These are phyloP conservation scores for Psilocybe subaeruginosa DNA, from an alignment of 768 basidiomycete genomes.

Conservation along the genomic window DNA sequence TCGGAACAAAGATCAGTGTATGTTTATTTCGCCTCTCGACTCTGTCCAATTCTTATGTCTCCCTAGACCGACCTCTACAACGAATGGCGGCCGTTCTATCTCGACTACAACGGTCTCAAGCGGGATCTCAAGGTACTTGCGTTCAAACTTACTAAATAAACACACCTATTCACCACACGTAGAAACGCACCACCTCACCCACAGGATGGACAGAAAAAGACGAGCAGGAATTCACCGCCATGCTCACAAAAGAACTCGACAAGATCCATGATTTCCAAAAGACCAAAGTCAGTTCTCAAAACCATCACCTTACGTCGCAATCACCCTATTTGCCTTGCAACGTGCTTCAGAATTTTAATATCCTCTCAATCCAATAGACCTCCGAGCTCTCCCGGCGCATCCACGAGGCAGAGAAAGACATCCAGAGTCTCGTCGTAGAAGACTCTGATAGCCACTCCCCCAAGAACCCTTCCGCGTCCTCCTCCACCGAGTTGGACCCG, in stretches of 20 bases:
- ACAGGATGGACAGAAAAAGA: constrained; percentile 73
- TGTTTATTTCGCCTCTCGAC: constrained; percentile 18
- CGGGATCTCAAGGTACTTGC: constrained; percentile 80
- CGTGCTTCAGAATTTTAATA: background rate
- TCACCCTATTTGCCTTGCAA: background rate
- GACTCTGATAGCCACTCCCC: constrained; percentile 34
- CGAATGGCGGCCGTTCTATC: constrained; percentile 91
- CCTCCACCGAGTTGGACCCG: constrained; percentile 41
- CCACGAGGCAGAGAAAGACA: constrained; percentile 78
- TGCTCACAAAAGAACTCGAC: constrained; percentile 86
- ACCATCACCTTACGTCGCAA: background rate
- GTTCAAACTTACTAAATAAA: background rate
- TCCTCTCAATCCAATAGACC: constrained; percentile 48
- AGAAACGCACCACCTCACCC: constrained; percentile 20
- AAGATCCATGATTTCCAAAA: constrained; percentile 96
- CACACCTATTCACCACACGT: background rate
- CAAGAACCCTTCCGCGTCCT: constrained; percentile 19
- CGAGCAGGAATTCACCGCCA: constrained; percentile 78
- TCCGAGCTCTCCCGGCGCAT: constrained; percentile 84
- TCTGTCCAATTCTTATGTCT: background rate
- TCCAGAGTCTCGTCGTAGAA: constrained; percentile 74
- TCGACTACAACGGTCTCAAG: constrained; percentile 89
- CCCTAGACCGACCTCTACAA: constrained; percentile 78
- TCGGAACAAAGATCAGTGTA: constrained; percentile 77
- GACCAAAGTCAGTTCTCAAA: constrained; percentile 60